These are phyloP conservation scores for Telopea speciosissima DNA, from an alignment of 177 flowering plant species.

Conservation along the genomic window DNA sequence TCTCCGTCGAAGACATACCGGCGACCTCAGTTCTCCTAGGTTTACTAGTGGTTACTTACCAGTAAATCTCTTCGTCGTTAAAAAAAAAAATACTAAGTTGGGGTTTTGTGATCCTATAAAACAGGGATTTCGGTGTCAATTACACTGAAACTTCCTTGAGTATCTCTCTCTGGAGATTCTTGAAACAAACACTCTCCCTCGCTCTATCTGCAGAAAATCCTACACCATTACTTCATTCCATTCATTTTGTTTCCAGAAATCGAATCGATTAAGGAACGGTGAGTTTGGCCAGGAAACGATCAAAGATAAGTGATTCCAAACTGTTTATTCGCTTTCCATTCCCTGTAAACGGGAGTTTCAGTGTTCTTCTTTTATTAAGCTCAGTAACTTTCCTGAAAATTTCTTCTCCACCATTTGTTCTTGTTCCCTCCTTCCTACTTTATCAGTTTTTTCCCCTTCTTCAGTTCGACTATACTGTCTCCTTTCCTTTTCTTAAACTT, in stretches of 20 bases:
- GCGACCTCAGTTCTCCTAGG: no score
- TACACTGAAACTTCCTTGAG: constrained; percentile 7
- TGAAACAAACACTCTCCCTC: constrained; percentile 5
- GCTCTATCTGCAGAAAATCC: neutral
- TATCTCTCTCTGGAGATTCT: constrained; percentile 4
- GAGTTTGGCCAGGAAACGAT: neutral
- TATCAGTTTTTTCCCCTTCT: no score
- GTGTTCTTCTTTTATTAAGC: constrained; percentile 1
- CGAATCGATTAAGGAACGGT: no score
- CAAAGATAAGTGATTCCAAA: no score
- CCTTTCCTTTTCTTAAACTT: constrained; percentile 14
- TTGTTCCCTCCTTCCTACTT: no score
- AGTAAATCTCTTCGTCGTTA: no score
- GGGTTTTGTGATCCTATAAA: constrained; percentile 35
- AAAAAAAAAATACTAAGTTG: neutral
- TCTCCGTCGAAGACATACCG: no score
- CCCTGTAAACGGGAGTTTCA: neutral
- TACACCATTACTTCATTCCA: no score
- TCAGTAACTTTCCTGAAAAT: constrained; percentile 21
- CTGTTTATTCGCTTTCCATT: neutral
- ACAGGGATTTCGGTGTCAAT: constrained; percentile 16
- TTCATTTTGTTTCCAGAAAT: neutral
- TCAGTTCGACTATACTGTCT: neutral
- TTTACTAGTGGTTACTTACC: no score
- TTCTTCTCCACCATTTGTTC: neutral